These are phyloP conservation scores for Macrophomina tecta DNA, from an alignment of 2,329 filamentous ascomycete genomes.

Conservation along the genomic window DNA sequence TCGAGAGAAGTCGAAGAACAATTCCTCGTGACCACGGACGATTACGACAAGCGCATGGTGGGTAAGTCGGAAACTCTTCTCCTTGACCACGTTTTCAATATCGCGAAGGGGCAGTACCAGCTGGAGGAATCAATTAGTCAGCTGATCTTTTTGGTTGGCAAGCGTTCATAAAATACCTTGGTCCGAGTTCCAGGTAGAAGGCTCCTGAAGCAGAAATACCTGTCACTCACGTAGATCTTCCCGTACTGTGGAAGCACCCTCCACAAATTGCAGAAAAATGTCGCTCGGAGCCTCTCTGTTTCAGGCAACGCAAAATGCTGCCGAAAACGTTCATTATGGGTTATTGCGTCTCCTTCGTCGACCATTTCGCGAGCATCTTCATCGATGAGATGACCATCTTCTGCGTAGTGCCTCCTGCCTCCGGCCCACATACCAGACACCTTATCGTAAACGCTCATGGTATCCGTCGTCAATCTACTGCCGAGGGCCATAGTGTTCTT, in stretches of 20 bases:
- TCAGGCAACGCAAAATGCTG: constrained; percentile 88
- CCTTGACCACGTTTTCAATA: constrained; percentile 91
- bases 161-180: constrained; percentile 56
- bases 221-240: constrained; percentile 92
- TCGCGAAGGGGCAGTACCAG: constrained; percentile 88
- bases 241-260: constrained; percentile 90
- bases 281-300: constrained; percentile 81
- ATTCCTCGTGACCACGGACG: constrained; percentile 89
- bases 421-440: constrained; percentile 98
- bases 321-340: constrained; percentile 73
- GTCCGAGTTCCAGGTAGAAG: constrained; percentile 87
- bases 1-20: constrained; percentile 92
- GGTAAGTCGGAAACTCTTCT: constrained; percentile 91
- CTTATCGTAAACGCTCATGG: constrained; percentile 95
- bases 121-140: constrained; percentile 31
- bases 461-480: constrained; percentile 81
- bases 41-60: constrained; percentile 92
- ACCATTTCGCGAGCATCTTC: constrained; percentile 65
- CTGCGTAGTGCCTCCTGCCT: constrained; percentile 85
- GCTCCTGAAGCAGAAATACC: constrained; percentile 90
- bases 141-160: constrained; percentile 7
- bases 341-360: constrained; percentile 60
- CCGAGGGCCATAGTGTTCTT: constrained; percentile 82
- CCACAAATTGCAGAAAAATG: constrained; percentile 91
- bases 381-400: constrained; percentile 67